Evolutionary conservation across 192 early-diverging fungal genomes (phyloP).

Genomic region (Helicostylum pulchrum): DNA sequence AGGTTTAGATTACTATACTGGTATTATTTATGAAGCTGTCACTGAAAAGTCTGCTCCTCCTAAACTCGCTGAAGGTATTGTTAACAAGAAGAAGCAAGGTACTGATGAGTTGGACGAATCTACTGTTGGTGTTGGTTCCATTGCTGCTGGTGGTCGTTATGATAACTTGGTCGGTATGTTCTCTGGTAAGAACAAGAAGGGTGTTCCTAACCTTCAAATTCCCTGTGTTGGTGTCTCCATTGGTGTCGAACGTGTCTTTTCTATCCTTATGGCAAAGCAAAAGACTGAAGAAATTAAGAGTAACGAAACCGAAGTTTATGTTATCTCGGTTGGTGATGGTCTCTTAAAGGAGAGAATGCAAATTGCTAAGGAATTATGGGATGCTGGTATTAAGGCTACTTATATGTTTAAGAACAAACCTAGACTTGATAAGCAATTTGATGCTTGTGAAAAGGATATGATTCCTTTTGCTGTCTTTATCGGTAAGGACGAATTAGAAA

Average conservation of each 20-base stretch:
- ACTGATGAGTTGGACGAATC: conserved; percentile 69
- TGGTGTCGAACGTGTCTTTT: conserved; percentile 95
- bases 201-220: conserved; percentile 62
- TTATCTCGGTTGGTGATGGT: conserved; percentile 77
- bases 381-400: conserved; percentile 85
- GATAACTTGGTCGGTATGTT: conserved; percentile 98
- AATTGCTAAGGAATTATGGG: conserved; percentile 87
- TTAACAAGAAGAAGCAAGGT: conserved; percentile 44
- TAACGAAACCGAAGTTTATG: conserved; percentile 81
- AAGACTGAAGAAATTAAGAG: conserved; percentile 61
- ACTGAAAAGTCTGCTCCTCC: conserved; percentile 52
- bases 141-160: conserved; percentile 97
- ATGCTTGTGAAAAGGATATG: conserved; percentile 74
- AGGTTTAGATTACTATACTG: conserved; percentile 98
- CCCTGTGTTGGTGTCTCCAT: conserved; percentile 96
- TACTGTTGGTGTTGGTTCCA: conserved; percentile 86
- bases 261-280: conserved; percentile 71
- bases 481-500: conserved; percentile 75
- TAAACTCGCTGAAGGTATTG: conserved; percentile 40
- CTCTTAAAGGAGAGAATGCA: conserved; percentile 87
- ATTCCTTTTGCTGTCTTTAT: conserved; percentile 92
- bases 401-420: conserved; percentile 93
- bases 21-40: conserved; percentile 97
- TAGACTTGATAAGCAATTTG: conserved; percentile 73
- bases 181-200: conserved; percentile 59